A percentile compares a stretch with the other conserved stretches of the same genome.
phyloP scores from a whole-genome alignment of 257 asterid genomes.

The Solanum gracilifrons region DNA sequence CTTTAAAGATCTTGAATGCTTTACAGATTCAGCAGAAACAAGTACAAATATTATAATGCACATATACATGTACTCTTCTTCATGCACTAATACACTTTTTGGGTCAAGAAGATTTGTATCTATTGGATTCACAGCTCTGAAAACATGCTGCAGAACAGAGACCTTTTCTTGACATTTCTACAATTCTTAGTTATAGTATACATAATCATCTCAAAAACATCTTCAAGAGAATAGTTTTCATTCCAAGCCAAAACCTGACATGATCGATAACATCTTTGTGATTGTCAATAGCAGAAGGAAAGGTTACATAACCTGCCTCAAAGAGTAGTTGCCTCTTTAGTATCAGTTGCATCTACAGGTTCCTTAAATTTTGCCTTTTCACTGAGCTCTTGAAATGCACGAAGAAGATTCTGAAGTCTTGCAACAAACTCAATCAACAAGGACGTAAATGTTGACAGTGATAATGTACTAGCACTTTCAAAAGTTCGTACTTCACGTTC shows the following conservation, averaged over 20 bases:
- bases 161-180: neutral
- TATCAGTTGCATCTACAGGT: conserved; percentile 15
- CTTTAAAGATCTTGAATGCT: neutral
- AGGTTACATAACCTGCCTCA: conserved; percentile 26
- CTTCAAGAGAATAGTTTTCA: neutral
- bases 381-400: conserved; percentile 57
- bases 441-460: conserved; percentile 78
- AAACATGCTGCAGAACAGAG: neutral
- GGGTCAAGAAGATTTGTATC: neutral
- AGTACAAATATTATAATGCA: neutral
- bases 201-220: neutral
- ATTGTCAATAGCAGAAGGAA: neutral
- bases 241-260: neutral
- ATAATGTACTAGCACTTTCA: conserved; percentile 87
- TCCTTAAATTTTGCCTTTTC: conserved; percentile 69
- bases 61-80: neutral
- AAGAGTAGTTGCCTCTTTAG: conserved; percentile 17
- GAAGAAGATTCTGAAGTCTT: conserved; percentile 77
- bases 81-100: neutral
- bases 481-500: conserved; percentile 77
- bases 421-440: conserved; percentile 87
- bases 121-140: neutral
- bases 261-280: neutral
- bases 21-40: neutral
- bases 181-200: neutral